phyloP scores from a whole-genome alignment of 108 stramenopile species.

The Fragilaria radians region DNA sequence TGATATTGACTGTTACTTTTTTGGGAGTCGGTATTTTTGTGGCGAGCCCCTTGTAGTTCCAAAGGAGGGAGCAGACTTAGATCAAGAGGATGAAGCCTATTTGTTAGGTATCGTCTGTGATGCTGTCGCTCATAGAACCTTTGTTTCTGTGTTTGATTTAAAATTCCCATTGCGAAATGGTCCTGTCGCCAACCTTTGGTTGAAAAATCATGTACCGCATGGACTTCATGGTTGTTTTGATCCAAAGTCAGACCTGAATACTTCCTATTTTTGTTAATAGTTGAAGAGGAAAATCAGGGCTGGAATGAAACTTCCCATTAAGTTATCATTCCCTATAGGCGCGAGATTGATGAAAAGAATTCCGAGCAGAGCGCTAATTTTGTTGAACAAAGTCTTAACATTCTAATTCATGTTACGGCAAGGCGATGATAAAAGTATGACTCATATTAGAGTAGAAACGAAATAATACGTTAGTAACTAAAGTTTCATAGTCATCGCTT shows the following conservation, averaged over 20 bases:
- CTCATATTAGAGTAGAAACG: too few species aligned
- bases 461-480: too few species aligned
- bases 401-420: too few species aligned
- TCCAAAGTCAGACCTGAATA: not conserved
- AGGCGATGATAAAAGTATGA: too few species aligned
- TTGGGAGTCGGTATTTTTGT: constrained; percentile 37
- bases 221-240: constrained; percentile 56
- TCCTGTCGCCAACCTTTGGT: constrained; percentile 38
- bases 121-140: constrained; percentile 26
- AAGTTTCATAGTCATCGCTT: too few species aligned
- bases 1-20: constrained; percentile 42
- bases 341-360: too few species aligned
- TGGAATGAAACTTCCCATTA: too few species aligned
- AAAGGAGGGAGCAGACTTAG: constrained; percentile 25
- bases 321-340: too few species aligned
- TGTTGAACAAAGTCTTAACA: too few species aligned
- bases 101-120: constrained; percentile 46
- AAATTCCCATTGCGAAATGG: constrained; percentile 39
- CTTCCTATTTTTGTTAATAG: not conserved
- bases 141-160: constrained; percentile 45
- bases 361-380: too few species aligned
- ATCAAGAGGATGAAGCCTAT: constrained; percentile 40
- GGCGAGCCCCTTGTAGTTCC: constrained; percentile 52
- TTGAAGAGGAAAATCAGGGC: too few species aligned
- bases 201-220: constrained; percentile 41